Base-by-base conservation (phyloP, 345 rosid species). In the Corymbia maculata region DNA sequence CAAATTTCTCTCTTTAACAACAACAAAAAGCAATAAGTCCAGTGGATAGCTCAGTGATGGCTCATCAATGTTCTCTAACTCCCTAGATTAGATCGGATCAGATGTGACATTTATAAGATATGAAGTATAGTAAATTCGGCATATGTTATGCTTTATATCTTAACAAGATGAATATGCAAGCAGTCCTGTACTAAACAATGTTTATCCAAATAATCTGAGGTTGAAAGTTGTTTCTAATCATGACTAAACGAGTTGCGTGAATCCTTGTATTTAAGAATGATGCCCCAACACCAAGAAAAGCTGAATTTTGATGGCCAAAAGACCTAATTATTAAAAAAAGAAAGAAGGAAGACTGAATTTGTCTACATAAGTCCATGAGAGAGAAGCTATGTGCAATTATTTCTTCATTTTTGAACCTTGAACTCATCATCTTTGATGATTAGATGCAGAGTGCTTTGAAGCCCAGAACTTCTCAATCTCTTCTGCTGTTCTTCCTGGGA, bases 391-490 rank as follows among this genome's bases (percentile, higher is more conserved):
- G 84, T 75, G 84, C 49, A 75, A 42, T 75, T 75, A 19, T 42
- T 75, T 49, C 49, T 75, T 75, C 84, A 5, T 75, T 75, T 75
- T 75, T 19, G 0, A 42, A 36, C 84, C 49, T 6, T 36, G 8
- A 22, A 36, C 49, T 75, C 82, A 75, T 75, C 49, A 75, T 50
- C 49, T 85, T 86, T 64, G 75, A 7, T 44, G 47, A 50, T 16
- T 61, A 82, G 91, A 84, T 14, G 92, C 88, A 9, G 52, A 86
- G 19, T 89, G n/a, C 89, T 86, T 93, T 88, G 94, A 90, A 50
- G 88, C 91, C 97, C 96, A 94, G 64, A 92, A 94, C 86, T 88
- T 95, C 90, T 94, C 92, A 86, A 95, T 94, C 88, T 95, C 96
- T 80, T 91, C 92, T 36, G 95, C 95, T 55, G 92, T 89, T 79